Evolutionary conservation across 495 filamentous ascomycete genomes (phyloP).

Genomic region (Neurospora sp.): DNA sequence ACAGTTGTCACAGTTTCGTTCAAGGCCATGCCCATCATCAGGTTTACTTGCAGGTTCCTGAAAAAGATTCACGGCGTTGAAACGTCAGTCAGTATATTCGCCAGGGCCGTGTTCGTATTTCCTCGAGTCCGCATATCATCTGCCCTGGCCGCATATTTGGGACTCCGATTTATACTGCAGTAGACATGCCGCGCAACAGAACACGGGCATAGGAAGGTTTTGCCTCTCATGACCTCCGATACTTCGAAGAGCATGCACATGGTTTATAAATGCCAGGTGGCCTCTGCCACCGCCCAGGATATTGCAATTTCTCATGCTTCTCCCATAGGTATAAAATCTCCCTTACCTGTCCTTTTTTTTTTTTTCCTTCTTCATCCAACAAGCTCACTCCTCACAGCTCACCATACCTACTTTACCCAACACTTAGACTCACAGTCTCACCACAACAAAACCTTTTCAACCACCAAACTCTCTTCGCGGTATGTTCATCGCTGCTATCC

Average conservation of each 20-base stretch:
- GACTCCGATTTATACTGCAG: background rate
- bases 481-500: background rate
- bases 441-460: background rate
- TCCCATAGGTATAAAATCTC: background rate
- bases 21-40: background rate
- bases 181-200: background rate
- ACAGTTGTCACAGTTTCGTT: background rate
- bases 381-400: background rate
- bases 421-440: background rate
- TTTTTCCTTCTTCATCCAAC: background rate
- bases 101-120: background rate
- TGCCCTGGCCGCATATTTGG: background rate
- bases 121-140: background rate
- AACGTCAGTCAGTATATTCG: background rate
- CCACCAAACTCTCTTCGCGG: background rate
- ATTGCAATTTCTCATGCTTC: no score
- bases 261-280: background rate
- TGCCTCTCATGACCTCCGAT: background rate
- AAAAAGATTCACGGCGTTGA: background rate
- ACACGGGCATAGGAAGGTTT: background rate
- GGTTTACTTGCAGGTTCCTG: background rate
- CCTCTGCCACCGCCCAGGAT: background rate
- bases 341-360: background rate
- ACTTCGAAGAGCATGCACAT: background rate
- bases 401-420: background rate